Evolutionary conservation across 306 rosid genomes (phyloP).

Genomic region (barrel medic (Medicago truncatula)): MtrunA17r5.0-ANR NC_053047.1:5651001-5651500

Average conservation of each 20-base stretch:
- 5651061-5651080: not conserved
- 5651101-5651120: conserved; percentile 38
- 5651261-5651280: conserved; percentile 15
- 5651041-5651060: too few species aligned
- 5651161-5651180: conserved; percentile 29
- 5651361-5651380: conserved; percentile 37
- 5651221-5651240: conserved; percentile 20
- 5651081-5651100: conserved; percentile 36
- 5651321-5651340: conserved; percentile 34
- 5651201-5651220: conserved; percentile 5
- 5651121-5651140: conserved; percentile 32
- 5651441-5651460: conserved; percentile 32
- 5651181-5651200: conserved; percentile 26
- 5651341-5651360: conserved; percentile 18
- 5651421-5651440: conserved; percentile 25
- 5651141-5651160: conserved; percentile 37
- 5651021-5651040: not conserved
- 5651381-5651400: conserved; percentile 12
- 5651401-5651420: conserved; percentile 38
- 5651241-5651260: conserved; percentile 17
- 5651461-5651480: conserved; percentile 39
- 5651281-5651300: conserved; percentile 26
- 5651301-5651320: conserved; percentile 37
- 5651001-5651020: not conserved
- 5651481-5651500: conserved; percentile 18